These are phyloP conservation scores for Astragalus membranaceus DNA, from an alignment of 306 rosid genomes.

Conservation along the genomic window DNA sequence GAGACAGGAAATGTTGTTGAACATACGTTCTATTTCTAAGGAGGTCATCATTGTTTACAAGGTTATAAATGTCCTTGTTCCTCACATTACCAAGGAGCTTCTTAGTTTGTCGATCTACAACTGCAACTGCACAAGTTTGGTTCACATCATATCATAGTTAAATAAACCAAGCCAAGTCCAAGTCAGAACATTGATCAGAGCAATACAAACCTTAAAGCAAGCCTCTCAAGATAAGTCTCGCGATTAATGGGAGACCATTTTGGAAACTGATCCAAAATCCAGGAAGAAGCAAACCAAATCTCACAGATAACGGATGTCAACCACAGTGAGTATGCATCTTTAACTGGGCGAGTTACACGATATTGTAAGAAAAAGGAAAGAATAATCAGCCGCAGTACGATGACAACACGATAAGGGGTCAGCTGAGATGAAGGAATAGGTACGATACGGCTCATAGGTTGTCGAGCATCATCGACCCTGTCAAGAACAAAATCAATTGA, in stretches of 20 bases:
- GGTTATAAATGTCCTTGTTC: too few species aligned
- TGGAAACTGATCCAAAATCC: slow-evolving; percentile 99
- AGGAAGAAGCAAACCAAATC: slow-evolving; percentile 97
- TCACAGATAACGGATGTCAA: slow-evolving; percentile 95
- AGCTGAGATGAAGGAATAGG: slow-evolving; percentile 82
- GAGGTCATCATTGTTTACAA: too few species aligned
- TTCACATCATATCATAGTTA: too few species aligned
- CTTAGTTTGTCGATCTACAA: too few species aligned
- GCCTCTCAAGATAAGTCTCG: slow-evolving; percentile 93
- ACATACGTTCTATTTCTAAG: too few species aligned
- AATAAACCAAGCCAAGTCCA: slow-evolving; percentile 3
- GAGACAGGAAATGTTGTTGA: too few species aligned
- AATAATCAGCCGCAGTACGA: slow-evolving; percentile 89
- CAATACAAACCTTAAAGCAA: slow-evolving; percentile 59
- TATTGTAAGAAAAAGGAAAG: slow-evolving; percentile 91
- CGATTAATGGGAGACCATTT: slow-evolving; percentile 94
- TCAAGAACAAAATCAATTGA: slow-evolving; percentile 6
- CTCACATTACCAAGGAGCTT: too few species aligned
- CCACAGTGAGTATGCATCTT: slow-evolving; percentile 90
- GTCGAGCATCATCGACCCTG: slow-evolving; percentile 98
- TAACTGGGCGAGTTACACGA: slow-evolving; percentile 94
- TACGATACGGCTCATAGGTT: slow-evolving; percentile 90
- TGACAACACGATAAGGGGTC: slow-evolving; percentile 92
- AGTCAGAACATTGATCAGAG: background rate
- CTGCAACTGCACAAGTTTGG: too few species aligned